These are phyloP conservation scores for Camellia japonica DNA, from an alignment of 148 eudicot species.

Conservation along the genomic window DNA sequence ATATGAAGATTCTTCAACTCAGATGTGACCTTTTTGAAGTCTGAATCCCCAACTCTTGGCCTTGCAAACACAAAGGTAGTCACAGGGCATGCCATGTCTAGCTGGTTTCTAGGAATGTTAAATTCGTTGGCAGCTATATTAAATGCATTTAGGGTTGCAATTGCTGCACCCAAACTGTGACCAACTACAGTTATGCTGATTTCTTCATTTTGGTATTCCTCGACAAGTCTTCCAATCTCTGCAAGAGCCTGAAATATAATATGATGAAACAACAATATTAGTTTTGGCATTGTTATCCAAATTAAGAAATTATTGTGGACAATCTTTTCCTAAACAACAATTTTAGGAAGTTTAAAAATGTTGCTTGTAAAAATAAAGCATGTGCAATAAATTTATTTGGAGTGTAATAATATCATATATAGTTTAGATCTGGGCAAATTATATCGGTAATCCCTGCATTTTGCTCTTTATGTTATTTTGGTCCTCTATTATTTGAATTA, in stretches of 20 bases:
- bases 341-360: too few relatives aligned
- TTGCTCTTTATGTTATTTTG: too few relatives aligned
- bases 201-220: conserved; percentile 48
- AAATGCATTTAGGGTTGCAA: conserved; percentile 46
- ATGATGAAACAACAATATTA: background rate
- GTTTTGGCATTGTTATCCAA: background rate
- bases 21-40: conserved; percentile 25
- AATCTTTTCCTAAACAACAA: background rate
- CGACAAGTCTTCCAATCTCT: conserved; percentile 41
- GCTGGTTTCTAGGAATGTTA: conserved; percentile 15
- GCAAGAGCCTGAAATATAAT: conserved; percentile 32
- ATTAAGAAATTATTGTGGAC: background rate
- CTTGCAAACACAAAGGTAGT: conserved; percentile 49
- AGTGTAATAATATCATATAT: too few relatives aligned
- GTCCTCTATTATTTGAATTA: too few relatives aligned
- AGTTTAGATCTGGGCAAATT: too few relatives aligned
- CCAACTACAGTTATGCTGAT: conserved; percentile 54
- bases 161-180: conserved; percentile 54
- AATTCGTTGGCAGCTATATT: conserved; percentile 48
- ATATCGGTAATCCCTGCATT: too few relatives aligned
- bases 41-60: conserved; percentile 54
- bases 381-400: too few relatives aligned
- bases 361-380: too few relatives aligned
- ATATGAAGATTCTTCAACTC: conserved; percentile 26
- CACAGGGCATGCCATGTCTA: conserved; percentile 26